These are phyloP conservation scores for Sporothrix brasiliensis DNA, from an alignment of 2,329 filamentous ascomycete species.

Conservation along the genomic window DNA sequence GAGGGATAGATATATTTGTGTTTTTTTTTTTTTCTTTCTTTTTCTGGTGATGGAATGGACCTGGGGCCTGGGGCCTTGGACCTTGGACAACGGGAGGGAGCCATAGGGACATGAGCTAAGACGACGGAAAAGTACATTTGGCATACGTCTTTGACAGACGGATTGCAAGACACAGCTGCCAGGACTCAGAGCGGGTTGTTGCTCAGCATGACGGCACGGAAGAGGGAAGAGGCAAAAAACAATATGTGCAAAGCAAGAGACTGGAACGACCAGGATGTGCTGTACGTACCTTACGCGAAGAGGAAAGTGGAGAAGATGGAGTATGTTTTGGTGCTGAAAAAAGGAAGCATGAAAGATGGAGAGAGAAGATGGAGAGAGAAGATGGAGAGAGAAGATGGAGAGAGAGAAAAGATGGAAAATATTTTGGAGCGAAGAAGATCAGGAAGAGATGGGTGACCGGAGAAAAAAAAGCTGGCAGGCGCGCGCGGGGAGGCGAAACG, in stretches of 20 bases:
- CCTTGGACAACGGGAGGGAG: conserved; percentile 5
- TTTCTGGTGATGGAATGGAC: neutral
- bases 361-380: conserved; percentile 12
- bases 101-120: neutral
- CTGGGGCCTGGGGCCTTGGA: neutral
- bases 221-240: neutral
- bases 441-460: neutral
- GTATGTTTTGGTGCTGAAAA: conserved; percentile 6
- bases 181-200: conserved; percentile 10
- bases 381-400: conserved; percentile 13
- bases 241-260: neutral
- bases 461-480: conserved; percentile 10
- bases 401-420: conserved; percentile 12
- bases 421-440: neutral
- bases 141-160: neutral
- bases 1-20: conserved; percentile 25
- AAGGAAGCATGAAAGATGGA: neutral
- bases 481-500: conserved; percentile 10
- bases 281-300: conserved; percentile 33
- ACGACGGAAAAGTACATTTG: neutral
- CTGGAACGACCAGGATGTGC: neutral
- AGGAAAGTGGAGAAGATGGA: conserved; percentile 25
- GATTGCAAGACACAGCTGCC: conserved; percentile 13
- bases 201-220: neutral
- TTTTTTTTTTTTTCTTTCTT: neutral